Evolutionary conservation across 148 eudicot species (phyloP).

Genomic region (Polygonum aviculare): DNA sequence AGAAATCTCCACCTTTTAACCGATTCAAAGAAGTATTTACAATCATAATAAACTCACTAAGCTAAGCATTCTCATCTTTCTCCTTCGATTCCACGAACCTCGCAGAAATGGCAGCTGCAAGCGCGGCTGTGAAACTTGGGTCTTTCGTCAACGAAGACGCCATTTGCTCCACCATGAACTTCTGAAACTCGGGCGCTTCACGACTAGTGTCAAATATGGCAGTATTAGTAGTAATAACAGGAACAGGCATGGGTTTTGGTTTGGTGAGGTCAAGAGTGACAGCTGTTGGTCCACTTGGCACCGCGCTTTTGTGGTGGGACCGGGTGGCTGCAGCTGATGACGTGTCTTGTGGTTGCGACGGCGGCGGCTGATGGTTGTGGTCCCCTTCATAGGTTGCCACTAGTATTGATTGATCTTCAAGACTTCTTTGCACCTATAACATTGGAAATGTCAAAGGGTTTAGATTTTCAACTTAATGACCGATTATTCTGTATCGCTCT

Average conservation of each 20-base stretch:
- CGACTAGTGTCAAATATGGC: neutral
- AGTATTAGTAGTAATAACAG: neutral
- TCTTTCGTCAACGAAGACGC: slow-evolving; percentile 5
- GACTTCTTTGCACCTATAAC: slow-evolving; percentile 9
- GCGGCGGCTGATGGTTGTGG: slow-evolving; percentile 12
- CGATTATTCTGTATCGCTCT: too few species aligned
- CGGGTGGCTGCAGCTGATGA: neutral
- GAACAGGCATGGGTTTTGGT: neutral
- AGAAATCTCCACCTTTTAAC: neutral
- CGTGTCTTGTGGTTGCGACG: neutral
- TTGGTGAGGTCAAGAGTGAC: neutral
- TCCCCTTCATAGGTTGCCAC: slow-evolving; percentile 18
- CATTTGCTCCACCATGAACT: slow-evolving; percentile 11
- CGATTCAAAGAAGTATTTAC: neutral
- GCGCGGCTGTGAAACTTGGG: slow-evolving; percentile 7
- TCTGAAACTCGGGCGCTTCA: neutral
- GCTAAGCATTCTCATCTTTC: neutral
- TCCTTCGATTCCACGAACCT: neutral
- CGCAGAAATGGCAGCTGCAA: slow-evolving; percentile 11
- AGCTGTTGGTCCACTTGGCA: neutral
- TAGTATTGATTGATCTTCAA: slow-evolving; percentile 13
- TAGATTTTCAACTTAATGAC: neutral
- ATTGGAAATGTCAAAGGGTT: neutral
- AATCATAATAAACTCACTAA: neutral
- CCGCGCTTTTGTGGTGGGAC: neutral